Base-by-base conservation (phyloP, 1,139 yeast genomes). In the Geotrichum cucujoidarum region DNA sequence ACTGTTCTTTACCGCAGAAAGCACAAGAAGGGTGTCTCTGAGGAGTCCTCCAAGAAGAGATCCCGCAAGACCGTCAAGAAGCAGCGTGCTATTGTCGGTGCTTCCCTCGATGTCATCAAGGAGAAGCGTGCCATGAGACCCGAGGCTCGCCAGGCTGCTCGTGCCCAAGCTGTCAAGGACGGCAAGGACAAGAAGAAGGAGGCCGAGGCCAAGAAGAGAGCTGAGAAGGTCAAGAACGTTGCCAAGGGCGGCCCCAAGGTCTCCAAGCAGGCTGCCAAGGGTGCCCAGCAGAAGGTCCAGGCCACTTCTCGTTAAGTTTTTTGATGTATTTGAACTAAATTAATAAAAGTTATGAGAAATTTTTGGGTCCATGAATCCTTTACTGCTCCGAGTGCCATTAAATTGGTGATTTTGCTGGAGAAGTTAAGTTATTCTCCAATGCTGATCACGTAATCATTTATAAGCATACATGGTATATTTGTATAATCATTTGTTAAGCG, bases 11-110 rank as follows among this genome's bases (percentile, higher is more conserved):
- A 80, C 92, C 92, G 99, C 84, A 87, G 95, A 80, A 96, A 90
- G 80, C 97, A 92, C 95, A 90, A 88, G 86, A 92, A 92, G 81
- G 99, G 99, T 81, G 81, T 90, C 71, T 83, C 97, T 70, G 98
- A 92, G 81, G 98, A 92, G 80, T 85, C 87, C 63, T 68, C 94
- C 74, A 94, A 89, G 86, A 94, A 87, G 86, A 87, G 96, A 78
- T 65, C 94, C 67, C 92, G 97, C 83, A 90, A 88, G 82, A 75
- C 96, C 70, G 94, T 90, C 76, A 92, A 94, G 86, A 81, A 84
- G 76, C 97, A 90, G 80, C 92, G 98, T 83, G 96, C 95, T 61
- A 84, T 92, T 72, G 97, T 90, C 65, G 98, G 99, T 82, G 98
- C 97, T 72, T 86, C 97, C 70, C 81, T 92, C 69, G 98, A 92